These are phyloP conservation scores for Limonium bicolor DNA, from an alignment of 148 eudicot species.

Conservation along the genomic window DNA sequence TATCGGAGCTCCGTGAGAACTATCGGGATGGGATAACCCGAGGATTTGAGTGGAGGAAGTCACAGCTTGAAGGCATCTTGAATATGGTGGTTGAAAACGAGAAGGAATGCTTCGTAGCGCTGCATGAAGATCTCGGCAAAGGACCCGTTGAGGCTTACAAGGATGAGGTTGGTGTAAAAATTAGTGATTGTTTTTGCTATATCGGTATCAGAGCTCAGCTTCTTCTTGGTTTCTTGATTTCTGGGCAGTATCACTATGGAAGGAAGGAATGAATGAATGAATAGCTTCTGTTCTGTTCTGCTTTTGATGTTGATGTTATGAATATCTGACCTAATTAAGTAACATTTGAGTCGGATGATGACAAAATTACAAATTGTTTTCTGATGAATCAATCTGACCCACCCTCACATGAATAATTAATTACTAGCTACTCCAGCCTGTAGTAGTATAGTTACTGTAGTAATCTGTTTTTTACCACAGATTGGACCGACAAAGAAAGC, in stretches of 20 bases:
- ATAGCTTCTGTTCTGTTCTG: background rate
- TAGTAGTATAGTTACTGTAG: background rate
- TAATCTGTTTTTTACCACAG: constrained; percentile 13
- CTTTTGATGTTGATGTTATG: background rate
- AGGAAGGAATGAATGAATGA: background rate
- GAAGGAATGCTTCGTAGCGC: constrained; percentile 33
- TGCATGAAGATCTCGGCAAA: constrained; percentile 59
- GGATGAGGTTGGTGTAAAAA: constrained; percentile 47
- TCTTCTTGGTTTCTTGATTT: background rate
- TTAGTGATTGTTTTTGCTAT: background rate
- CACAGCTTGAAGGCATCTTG: constrained; percentile 41
- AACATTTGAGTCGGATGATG: background rate
- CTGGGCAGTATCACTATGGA: background rate
- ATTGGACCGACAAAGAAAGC: constrained; percentile 71
- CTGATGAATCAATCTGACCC: too few species aligned
- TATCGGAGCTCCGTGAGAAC: constrained; percentile 31
- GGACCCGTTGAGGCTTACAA: constrained; percentile 50
- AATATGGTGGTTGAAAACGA: constrained; percentile 38
- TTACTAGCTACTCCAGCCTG: background rate
- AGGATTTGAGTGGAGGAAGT: constrained; percentile 47
- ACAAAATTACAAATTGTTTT: too few species aligned
- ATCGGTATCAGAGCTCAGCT: background rate
- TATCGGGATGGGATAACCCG: constrained; percentile 51
- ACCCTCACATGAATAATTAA: background rate
- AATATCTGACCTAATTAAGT: background rate